Percentiles rank a stretch among this genome's conserved stretches.
These are phyloP conservation scores for Metschnikowia picachoensis DNA, from an alignment of 805 yeast genomes.

Conservation along the genomic window DNA sequence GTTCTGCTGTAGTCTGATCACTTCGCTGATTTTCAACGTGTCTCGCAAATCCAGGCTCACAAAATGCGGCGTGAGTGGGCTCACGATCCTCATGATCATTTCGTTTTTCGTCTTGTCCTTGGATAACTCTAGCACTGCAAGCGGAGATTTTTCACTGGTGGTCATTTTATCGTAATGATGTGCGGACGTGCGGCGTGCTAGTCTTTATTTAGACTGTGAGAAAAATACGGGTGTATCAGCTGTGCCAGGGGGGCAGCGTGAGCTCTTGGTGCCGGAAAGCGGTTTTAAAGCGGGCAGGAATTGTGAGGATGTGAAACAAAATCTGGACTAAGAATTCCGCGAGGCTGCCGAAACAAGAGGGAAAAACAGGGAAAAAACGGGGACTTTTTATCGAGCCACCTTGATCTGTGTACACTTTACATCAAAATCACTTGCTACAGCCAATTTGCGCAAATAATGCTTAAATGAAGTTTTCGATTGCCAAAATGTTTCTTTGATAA, in stretches of 20 bases:
- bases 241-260: not conserved
- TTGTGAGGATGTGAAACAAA: conserved; percentile 6
- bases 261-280: not conserved
- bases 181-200: not conserved
- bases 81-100: conserved; percentile 15
- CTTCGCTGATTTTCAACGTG: conserved; percentile 16
- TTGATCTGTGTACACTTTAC: not conserved
- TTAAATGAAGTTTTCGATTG: not conserved
- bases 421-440: not conserved
- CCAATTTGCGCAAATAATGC: not conserved
- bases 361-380: conserved; percentile 1
- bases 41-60: conserved; percentile 15
- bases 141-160: conserved; percentile 12
- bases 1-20: conserved; percentile 17
- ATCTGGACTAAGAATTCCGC: conserved; percentile 1
- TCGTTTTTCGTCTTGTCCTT: conserved; percentile 11
- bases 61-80: conserved; percentile 15
- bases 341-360: conserved; percentile 4
- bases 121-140: conserved; percentile 13
- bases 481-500: not conserved
- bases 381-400: not conserved
- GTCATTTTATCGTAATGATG: conserved; percentile 6
- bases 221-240: not conserved
- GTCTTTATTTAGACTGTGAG: not conserved
- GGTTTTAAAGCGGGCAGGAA: conserved; percentile 6